Base-by-base conservation (phyloP, 148 eudicot species). In the Amaranthus cruentus region DNA sequence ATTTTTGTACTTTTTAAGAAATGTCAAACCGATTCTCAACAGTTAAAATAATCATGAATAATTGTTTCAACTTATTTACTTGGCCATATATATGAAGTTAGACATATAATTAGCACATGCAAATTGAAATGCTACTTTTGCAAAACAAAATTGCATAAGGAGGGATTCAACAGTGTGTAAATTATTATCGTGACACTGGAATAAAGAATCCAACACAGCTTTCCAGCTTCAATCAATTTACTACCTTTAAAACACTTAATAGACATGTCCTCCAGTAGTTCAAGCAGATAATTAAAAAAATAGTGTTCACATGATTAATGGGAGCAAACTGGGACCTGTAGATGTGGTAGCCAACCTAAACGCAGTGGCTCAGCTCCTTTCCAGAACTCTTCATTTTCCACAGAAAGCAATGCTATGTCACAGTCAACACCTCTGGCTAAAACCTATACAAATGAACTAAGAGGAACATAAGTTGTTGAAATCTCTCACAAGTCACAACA, bases 391-490 rank as follows among this genome's bases (percentile, higher is more conserved):
- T 89, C 82, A 69, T 84, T 91, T 79, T 94, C 98, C 73, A 94
- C 97, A 50, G 97, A 81, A 68, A 94, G 96, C 84, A 94, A 82
- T 68, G 98, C 98, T 75, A 94, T 79, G 73, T 94, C 98, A 80
- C 98, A 94, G 75, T 91, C 98, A 50, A 94, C 81, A 21, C 98
- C 98, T 84, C 85, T 87, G 76, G 98, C 97, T 80, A 94, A 83
- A 75, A 94, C 98, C 98, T 94, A 88, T 9, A 79, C 28, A 73
- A 55, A 82, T 72, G 62, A 52, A 75, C 71, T 72, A 76, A 77
- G 63, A 68, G 64, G 46, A 64, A 72, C 69, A 42, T 80, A 72
- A 74, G 80, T 64, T 66, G 61, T 50, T 68, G 68, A 43, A 68
- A 42, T 78, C 14, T 50, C 44, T 47, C 7, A 13, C 2, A 56